A percentile compares a stretch with the other conserved stretches of the same genome.
Evolutionary conservation across 495 filamentous ascomycete genomes (phyloP).

Genomic region (Aspergillus panamensis): DNA sequence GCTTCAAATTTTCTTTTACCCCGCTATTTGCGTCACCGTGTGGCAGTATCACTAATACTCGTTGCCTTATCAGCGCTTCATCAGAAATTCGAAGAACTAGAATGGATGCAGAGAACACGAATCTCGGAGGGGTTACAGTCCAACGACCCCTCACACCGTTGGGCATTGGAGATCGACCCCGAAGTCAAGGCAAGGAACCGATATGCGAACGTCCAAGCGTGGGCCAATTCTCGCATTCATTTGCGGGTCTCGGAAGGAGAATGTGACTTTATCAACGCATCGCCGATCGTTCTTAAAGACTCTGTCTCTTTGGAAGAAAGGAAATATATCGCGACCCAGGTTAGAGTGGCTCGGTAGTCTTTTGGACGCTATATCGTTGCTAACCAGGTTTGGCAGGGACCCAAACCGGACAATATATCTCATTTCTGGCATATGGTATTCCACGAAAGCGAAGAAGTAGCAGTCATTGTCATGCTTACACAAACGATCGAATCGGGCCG

Average conservation of each 20-base stretch:
- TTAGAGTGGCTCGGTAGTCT: constrained; percentile 25
- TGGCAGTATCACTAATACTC: constrained; percentile 4
- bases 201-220: constrained; percentile 83
- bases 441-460: constrained; percentile 72
- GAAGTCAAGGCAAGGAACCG: constrained; percentile 62
- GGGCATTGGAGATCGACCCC: constrained; percentile 50
- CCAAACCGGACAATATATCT: constrained; percentile 62
- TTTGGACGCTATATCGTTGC: not conserved
- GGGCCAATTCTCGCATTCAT: constrained; percentile 78
- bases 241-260: constrained; percentile 75
- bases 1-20: constrained; percentile 23
- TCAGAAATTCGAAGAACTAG: constrained; percentile 47
- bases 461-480: constrained; percentile 94
- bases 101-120: constrained; percentile 44
- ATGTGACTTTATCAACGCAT: constrained; percentile 95
- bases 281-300: constrained; percentile 69
- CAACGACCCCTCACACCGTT: constrained; percentile 42
- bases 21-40: not conserved
- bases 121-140: constrained; percentile 34
- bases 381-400: constrained; percentile 55
- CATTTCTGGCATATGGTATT: constrained; percentile 97
- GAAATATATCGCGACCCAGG: constrained; percentile 67
- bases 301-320: constrained; percentile 48
- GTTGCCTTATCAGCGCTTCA: constrained; percentile 35
- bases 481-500: constrained; percentile 76